A percentile compares a stretch with the other conserved stretches of the same genome.
Conservation (phyloP, 1,284 basidiomycete species). For the Cutaneotrichosporon sp. region DNA sequence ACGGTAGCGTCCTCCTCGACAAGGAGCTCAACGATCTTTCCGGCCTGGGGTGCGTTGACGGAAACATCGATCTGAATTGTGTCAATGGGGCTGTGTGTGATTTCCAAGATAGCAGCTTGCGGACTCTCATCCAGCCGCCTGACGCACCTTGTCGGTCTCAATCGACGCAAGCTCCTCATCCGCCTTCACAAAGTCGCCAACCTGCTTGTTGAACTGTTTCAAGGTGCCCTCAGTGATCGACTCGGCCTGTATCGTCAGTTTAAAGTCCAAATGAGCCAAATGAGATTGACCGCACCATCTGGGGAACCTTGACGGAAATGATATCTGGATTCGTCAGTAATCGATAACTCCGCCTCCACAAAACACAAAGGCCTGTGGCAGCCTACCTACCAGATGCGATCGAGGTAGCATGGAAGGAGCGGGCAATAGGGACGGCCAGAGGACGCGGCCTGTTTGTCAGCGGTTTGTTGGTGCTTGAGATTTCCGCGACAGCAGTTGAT, state of each 20-base stretch:
- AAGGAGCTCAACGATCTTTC: conserved; percentile 80
- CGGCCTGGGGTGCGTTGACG: conserved; percentile 87
- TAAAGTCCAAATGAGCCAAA: too few species aligned
- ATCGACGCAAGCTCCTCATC: conserved; percentile 98
- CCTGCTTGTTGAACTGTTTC: conserved; percentile 91
- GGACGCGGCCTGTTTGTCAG: conserved; percentile 6
- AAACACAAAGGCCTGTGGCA: too few species aligned
- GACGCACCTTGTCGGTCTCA: conserved; percentile 90
- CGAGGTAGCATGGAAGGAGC: conserved; percentile 15
- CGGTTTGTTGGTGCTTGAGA: not conserved
- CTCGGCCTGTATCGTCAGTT: conserved; percentile 59
- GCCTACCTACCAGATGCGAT: conserved; percentile 12
- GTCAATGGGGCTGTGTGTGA: too few species aligned
- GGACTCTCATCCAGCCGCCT: not conserved
- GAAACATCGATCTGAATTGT: conserved; percentile 84
- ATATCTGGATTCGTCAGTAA: conserved; percentile 6
- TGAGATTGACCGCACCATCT: conserved; percentile 78
- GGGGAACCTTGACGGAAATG: conserved; percentile 76
- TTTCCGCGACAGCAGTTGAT: not conserved
- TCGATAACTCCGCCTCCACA: too few species aligned
- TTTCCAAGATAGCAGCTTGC: not conserved
- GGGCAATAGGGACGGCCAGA: conserved; percentile 8
- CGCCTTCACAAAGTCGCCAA: conserved; percentile 81
- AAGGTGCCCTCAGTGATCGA: conserved; percentile 97
- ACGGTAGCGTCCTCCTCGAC: conserved; percentile 93